Conservation (phyloP, 129 eudicot genomes). For the Sambucus nigra region DNA sequence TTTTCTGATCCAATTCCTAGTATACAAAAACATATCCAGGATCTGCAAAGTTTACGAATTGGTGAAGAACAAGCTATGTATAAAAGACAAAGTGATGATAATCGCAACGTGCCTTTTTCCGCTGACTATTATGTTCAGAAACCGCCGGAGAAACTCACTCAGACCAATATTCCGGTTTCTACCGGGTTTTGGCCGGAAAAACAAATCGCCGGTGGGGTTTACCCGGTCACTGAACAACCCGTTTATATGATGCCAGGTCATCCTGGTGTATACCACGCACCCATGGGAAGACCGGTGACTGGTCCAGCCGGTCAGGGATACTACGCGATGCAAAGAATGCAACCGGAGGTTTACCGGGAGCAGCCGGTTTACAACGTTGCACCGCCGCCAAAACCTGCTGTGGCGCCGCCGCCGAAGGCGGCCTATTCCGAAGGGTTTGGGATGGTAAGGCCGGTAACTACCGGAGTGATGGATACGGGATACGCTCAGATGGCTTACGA, state of each 20-base stretch:
- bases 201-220: constrained; percentile 47
- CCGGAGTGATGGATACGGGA: constrained; percentile 18
- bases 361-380: constrained; percentile 55
- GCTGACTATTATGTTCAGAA: constrained; percentile 49
- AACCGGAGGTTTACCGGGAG: constrained; percentile 49
- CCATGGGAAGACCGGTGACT: constrained; percentile 46
- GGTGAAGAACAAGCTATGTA: constrained; percentile 44
- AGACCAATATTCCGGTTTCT: constrained; percentile 26
- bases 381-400: constrained; percentile 17
- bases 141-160: constrained; percentile 32
- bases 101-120: constrained; percentile 29
- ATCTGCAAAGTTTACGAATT: constrained; percentile 52
- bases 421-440: constrained; percentile 18
- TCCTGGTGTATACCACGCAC: constrained; percentile 51
- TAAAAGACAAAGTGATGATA: constrained; percentile 56
- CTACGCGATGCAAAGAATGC: constrained; percentile 64
- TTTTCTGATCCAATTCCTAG: constrained; percentile 18
- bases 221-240: constrained; percentile 31
- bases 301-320: constrained; percentile 58
- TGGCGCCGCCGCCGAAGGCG: constrained; percentile 8
- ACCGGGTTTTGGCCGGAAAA: constrained; percentile 35
- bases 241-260: constrained; percentile 63
- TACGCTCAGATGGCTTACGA: constrained; percentile 32
- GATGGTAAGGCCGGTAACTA: constrained; percentile 6
- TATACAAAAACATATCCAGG: constrained; percentile 71